Conservation (phyloP, 2,329 filamentous ascomycete species). For the Acrodontium crateriforme region DNA sequence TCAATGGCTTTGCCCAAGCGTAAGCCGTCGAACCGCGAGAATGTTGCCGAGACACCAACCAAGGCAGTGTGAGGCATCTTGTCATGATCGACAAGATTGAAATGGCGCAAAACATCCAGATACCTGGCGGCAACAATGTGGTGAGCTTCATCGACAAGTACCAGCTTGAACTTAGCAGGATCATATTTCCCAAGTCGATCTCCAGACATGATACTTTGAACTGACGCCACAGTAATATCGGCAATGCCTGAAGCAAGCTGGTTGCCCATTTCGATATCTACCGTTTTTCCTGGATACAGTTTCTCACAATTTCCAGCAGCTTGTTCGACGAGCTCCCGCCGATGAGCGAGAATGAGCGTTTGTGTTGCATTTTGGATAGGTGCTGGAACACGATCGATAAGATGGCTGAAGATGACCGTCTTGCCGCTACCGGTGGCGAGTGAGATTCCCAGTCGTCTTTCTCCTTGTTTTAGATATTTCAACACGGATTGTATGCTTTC, state of each 20-base stretch:
- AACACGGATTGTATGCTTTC: slow-evolving; percentile 76
- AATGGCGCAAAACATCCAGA: slow-evolving; percentile 60
- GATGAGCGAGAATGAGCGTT: slow-evolving; percentile 83
- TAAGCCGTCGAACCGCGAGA: slow-evolving; percentile 70
- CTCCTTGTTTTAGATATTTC: slow-evolving; percentile 49
- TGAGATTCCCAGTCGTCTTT: slow-evolving; percentile 69
- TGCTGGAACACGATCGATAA: slow-evolving; percentile 63
- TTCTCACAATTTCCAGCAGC: slow-evolving; percentile 70
- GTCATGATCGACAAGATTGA: slow-evolving; percentile 49
- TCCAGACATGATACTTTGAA: slow-evolving; percentile 68
- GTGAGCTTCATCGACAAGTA: slow-evolving; percentile 92
- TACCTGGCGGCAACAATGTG: slow-evolving; percentile 85
- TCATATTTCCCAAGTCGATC: slow-evolving; percentile 73
- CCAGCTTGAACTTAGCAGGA: slow-evolving; percentile 65
- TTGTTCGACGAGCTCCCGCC: slow-evolving; percentile 87
- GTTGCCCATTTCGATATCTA: slow-evolving; percentile 87
- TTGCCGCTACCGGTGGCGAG: slow-evolving; percentile 80
- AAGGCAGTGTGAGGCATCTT: slow-evolving; percentile 38
- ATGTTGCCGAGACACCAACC: slow-evolving; percentile 78
- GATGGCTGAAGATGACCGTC: slow-evolving; percentile 90
- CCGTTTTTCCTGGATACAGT: slow-evolving; percentile 64
- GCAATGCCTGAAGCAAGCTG: slow-evolving; percentile 62
- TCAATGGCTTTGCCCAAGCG: slow-evolving; percentile 75
- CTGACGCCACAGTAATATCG: slow-evolving; percentile 86
- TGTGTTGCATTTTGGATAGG: slow-evolving; percentile 47